Conservation (phyloP, 768 basidiomycete species). For the Obba rivulosa region DNA sequence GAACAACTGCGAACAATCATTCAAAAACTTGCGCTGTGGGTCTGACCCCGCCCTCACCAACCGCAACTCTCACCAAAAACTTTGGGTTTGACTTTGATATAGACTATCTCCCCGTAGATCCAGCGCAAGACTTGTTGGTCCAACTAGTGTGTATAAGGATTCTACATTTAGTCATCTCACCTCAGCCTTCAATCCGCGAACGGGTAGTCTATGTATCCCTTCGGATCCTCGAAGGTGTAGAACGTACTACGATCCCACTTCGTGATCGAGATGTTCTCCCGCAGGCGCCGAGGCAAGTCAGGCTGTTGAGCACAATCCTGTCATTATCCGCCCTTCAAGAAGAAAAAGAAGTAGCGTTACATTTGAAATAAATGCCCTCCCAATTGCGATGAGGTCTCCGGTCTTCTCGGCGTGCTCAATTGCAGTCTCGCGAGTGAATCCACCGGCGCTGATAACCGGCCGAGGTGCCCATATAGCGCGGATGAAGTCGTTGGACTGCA, state of each 20-base stretch:
- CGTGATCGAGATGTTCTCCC: conserved; percentile 4
- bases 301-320: neutral
- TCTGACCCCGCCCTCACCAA: too few species aligned
- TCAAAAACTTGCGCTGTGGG: too few species aligned
- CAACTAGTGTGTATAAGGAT: too few species aligned
- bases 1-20: too few species aligned
- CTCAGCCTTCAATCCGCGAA: too few species aligned
- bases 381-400: conserved; percentile 18
- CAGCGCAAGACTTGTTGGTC: too few species aligned
- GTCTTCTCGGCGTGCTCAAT: conserved; percentile 11
- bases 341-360: conserved; percentile 13
- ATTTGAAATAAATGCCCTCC: conserved; percentile 21
- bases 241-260: conserved; percentile 2
- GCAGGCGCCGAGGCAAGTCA: conserved; percentile 13
- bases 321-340: neutral
- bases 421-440: conserved; percentile 17
- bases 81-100: too few species aligned
- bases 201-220: conserved; percentile 17
- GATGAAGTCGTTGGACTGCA: conserved; percentile 16
- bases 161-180: too few species aligned
- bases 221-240: conserved; percentile 5
- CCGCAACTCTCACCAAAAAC: too few species aligned
- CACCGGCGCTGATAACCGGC: conserved; percentile 11
- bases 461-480: conserved; percentile 12
- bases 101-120: too few species aligned